Percentiles rank a stretch among this genome's conserved stretches.
Evolutionary conservation across 2,329 filamentous ascomycete species (phyloP).

Genomic region (Trichophyton equinum): DNA sequence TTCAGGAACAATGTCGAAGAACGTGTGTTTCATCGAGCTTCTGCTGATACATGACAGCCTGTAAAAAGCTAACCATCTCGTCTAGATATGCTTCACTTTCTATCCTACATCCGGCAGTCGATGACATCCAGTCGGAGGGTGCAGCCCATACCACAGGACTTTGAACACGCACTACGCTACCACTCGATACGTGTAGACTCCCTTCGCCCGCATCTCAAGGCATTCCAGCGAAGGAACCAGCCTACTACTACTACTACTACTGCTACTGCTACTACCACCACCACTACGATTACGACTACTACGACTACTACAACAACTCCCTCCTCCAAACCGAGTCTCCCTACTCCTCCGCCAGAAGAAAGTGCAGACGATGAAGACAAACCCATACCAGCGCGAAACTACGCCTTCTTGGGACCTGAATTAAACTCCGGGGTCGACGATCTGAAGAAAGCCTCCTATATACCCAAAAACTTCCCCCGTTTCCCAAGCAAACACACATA

Average conservation of each 20-base stretch:
- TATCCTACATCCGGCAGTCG: constrained; percentile 42
- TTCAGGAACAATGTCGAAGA: constrained; percentile 45
- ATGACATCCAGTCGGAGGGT: constrained; percentile 47
- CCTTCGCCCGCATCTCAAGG: constrained; percentile 25
- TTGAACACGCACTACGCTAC: constrained; percentile 35
- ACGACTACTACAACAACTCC: constrained; percentile 11
- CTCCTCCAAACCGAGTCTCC: constrained; percentile 14
- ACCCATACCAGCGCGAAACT: constrained; percentile 18
- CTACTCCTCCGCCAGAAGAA: constrained; percentile 29
- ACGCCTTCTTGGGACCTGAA: constrained; percentile 40
- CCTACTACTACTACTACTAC: constrained; percentile 5
- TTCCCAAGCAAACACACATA: constrained; percentile 55
- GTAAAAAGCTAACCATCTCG: neutral
- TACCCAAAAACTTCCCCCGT: constrained; percentile 48
- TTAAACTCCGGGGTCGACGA: constrained; percentile 38
- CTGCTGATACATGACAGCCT: neutral
- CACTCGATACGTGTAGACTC: constrained; percentile 22
- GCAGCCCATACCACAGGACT: constrained; percentile 47
- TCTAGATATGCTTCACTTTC: constrained; percentile 43
- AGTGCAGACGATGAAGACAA: neutral
- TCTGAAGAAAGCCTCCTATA: constrained; percentile 39
- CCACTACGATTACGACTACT: no score
- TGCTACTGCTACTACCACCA: no score
- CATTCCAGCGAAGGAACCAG: constrained; percentile 13
- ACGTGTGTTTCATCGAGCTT: constrained; percentile 35